These are phyloP conservation scores for Talaromyces sp. DNA, from an alignment of 2,329 filamentous ascomycete genomes.

Conservation along the genomic window DNA sequence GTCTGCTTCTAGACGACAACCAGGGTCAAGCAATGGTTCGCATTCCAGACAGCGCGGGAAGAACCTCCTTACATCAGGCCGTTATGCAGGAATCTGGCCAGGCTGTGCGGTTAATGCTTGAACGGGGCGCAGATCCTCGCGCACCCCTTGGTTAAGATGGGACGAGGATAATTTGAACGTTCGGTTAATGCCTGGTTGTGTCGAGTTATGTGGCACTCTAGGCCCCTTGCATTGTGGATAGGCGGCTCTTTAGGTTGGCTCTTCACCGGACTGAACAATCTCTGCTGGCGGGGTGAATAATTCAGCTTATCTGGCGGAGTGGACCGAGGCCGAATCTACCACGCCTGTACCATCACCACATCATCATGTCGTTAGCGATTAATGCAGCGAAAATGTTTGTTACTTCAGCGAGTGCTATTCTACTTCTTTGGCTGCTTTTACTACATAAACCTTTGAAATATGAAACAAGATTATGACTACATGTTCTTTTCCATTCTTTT, in stretches of 20 bases:
- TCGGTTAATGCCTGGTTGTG: neutral
- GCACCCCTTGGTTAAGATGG: neutral
- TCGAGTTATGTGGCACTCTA: neutral
- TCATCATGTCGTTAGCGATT: neutral
- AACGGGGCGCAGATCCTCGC: constrained; percentile 1
- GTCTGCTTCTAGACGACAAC: neutral
- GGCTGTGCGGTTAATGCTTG: neutral
- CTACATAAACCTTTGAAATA: no score
- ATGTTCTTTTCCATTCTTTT: no score
- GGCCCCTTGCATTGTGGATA: neutral
- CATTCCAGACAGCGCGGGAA: neutral
- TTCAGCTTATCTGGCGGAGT: neutral
- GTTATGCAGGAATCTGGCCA: constrained; percentile 1
- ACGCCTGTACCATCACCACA: neutral
- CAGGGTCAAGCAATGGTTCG: constrained; percentile 1
- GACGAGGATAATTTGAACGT: neutral
- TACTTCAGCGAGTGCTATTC: neutral
- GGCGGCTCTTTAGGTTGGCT: neutral
- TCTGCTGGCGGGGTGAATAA: neutral
- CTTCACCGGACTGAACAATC: neutral
- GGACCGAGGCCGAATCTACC: neutral
- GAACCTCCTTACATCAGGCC: neutral
- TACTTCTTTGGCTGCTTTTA: neutral
- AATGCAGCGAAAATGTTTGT: neutral
- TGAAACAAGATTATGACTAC: no score